Conservation (phyloP, 176 grass and related monocot species). For the Tillandsia fasciculata region DNA sequence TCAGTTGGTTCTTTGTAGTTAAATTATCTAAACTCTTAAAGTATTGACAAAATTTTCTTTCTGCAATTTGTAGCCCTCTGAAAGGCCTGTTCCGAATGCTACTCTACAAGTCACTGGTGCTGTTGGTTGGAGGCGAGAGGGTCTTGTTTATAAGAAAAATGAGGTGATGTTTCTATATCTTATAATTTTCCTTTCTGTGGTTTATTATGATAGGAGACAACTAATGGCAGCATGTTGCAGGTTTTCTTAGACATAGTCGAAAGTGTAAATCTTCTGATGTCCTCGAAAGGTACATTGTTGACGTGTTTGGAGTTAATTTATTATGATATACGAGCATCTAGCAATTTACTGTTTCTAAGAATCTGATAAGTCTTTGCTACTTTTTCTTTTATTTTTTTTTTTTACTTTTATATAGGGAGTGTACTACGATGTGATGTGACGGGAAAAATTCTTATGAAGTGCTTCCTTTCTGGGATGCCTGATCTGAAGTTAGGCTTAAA, state of each 20-base stretch:
- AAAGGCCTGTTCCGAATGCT: conserved; percentile 92
- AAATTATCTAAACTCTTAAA: conserved; percentile 6
- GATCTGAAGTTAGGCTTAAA: conserved; percentile 93
- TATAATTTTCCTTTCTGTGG: background rate
- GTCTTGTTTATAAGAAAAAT: conserved; percentile 98
- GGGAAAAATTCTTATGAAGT: conserved; percentile 99
- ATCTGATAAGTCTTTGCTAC: conserved; percentile 15
- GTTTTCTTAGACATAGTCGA: conserved; percentile 99
- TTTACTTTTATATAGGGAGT: conserved; percentile 51
- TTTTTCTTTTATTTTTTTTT: background rate
- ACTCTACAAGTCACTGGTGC: conserved; percentile 97
- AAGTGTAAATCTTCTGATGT: conserved; percentile 99
- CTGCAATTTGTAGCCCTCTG: conserved; percentile 51
- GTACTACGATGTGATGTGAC: conserved; percentile 98
- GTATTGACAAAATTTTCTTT: conserved; percentile 12
- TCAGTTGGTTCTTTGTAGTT: too few relatives aligned
- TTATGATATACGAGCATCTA: background rate
- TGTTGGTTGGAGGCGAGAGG: conserved; percentile 98
- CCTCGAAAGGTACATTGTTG: conserved; percentile 77
- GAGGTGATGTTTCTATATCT: conserved; percentile 44
- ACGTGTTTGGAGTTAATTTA: background rate
- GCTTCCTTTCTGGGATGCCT: conserved; percentile 99
- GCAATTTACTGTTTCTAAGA: conserved; percentile 14
- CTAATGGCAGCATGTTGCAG: conserved; percentile 34
- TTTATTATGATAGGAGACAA: conserved; percentile 9